Base-by-base conservation (phyloP, 2,329 filamentous ascomycete species). In the Chaetomium strumarium region DNA sequence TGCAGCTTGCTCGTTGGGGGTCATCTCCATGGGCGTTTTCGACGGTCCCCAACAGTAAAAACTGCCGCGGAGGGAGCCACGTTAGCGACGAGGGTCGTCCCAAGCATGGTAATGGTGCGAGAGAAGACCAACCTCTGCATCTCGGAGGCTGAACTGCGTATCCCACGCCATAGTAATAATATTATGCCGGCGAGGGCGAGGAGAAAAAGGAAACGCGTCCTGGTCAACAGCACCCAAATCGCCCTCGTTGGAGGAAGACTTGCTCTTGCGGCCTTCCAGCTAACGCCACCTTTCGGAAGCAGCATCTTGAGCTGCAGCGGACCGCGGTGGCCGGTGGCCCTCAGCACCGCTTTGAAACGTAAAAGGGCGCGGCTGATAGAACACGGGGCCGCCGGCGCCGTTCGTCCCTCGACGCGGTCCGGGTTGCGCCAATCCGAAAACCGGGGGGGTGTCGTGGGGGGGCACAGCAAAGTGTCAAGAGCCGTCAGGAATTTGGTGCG, bases 11-110 rank as follows among this genome's bases (percentile, higher is more conserved):
- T 99, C 93, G 68, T 96, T 96, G 51, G 86, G 75, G 39, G 87
- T 83, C 90, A 99, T 96, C 59, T 93, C 84, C 84, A 95, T 95
- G 49, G 93, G 93, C n/a, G 93, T 83, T 75, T 95, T 96, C 20
- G 86, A 83, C 13, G 93, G 92, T 12, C 93, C 93, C 80, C 90
- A 97, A 76, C 93, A 99, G 73, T 96, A 95, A 72, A 95, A 96
- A 72, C 92, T 97, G 66, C 53, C 37, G 34, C 52, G 53, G 47
- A 33, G 39, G 42, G 31, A 20, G 13, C 34, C 54, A 37, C 40
- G 55, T 59, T 58, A 57, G 52, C 57, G 51, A 56, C 34, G 39
- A 51, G 36, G 46, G 20, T 34, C 43, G 46, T 45, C 14, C 24
- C 39, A 36, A 8, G n/a, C 44, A 34, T 34, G 45, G 38, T 40